Base-by-base conservation (phyloP, 257 asterid genomes). In the Lavandula angustifolia region DNA sequence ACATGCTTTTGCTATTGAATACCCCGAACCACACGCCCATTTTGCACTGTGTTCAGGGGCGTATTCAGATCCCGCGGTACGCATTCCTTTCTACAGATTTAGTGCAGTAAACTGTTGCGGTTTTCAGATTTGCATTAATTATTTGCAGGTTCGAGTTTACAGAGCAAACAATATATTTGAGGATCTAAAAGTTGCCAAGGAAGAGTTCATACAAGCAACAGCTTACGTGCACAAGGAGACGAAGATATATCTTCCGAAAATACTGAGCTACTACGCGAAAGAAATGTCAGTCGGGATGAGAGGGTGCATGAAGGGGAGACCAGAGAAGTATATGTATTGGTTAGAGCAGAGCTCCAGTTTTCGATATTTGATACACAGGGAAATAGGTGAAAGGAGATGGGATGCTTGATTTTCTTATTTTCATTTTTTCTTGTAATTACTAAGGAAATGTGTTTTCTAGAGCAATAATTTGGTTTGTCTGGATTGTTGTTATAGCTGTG, bases 1-100 rank as follows among this genome's bases (percentile, higher is more conserved):
- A 54, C 98, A 91, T 58, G 71, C 77, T 51, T 88, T 72, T 38
- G 87, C 89, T 42, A 87, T 91, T 29, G 96, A 91, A 65, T 86
- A 88, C 75, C 86, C 96, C 1, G 97, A 91, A 64, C 92, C 96
- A 42, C 88, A 85, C 22, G 92, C 85, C 67, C 96, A 91, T 76
- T 92, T 88, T 50, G 96, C 92, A 0, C 87, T 92, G 41, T 86
- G 84, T 70, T 87, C 94, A 0, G 98, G 98, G 53, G 79, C 92
- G 47, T 78, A 78, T 66, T 80, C 89, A 0, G 98, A 92, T 44
- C 98, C 96, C 3, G 81, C 78, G 84, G 98, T 91, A 83, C 34
- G 58, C 63, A 71, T 22, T 31, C 6, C 11, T 22, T 34, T 46
- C 1, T 37, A 12, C 18, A 13, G 12, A 3, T 42, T 12, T 12